Base-by-base conservation (phyloP, 768 basidiomycete species). In the Trametes cingulata region DNA sequence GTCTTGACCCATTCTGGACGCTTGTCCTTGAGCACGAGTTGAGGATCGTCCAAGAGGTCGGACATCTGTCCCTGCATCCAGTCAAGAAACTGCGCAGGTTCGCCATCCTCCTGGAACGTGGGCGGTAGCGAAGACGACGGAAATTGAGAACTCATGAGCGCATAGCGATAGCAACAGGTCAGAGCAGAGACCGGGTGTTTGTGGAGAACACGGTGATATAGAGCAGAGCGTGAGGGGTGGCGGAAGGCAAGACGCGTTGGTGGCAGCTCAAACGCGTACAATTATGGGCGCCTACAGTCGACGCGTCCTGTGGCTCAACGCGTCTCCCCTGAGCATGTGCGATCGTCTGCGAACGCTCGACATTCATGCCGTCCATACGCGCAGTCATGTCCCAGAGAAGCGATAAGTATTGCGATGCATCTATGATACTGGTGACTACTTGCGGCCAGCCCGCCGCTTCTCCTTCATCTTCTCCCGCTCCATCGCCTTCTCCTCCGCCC, bases 401-500 rank as follows among this genome's bases (percentile, higher is more conserved):
- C 35, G 29, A 35, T 15, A 49, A 36, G 17, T 5, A 49, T 2
- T 29, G 29, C 7, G 15, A 29, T 17, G 7, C 25, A 27, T 6
- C 10, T 19, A 17, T 4, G 15, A n/a, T 15, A 19, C 6, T 15
- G 14, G 20, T 10, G 17, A 27, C 58, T 78, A 91, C 73, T 87
- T 91, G 67, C 86, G 82, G 50, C 92, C 92, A 39, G 90, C 80
- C 63, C 91, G 78, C 69, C 82, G 82, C 75, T 91, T 93, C 48
- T 88, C 88, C 69, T 80, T 87, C 41, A 76, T 72, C 74, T 93
- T 94, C 69, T 88, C 88, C 72, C 90, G 82, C 69, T 95, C 89
- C 88, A 89, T 86, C 42, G 85, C 86, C 79, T 97, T 98, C 77
- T 98, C 87, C 76, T 98, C 97, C 20, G 94, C 93, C 53, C 96